These are phyloP conservation scores for Pseudocercospora pini-densiflorae DNA, from an alignment of 2,329 filamentous ascomycete genomes.

Conservation along the genomic window DNA sequence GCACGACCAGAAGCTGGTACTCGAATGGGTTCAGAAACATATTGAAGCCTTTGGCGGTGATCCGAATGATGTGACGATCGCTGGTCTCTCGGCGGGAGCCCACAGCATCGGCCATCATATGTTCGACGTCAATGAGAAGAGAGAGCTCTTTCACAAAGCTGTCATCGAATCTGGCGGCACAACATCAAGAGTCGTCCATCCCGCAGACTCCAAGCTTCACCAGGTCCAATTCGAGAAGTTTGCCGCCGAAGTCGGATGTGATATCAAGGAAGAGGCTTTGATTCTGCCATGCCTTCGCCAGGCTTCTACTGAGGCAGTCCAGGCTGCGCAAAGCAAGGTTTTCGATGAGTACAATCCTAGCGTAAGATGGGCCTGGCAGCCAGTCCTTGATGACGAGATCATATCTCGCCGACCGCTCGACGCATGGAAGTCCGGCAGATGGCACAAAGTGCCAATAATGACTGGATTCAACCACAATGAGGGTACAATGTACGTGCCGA, in stretches of 20 bases:
- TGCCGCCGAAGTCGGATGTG: conserved; percentile 43
- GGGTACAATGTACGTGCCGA: conserved; percentile 63
- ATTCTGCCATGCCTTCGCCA: conserved; percentile 50
- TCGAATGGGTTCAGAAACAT: conserved; percentile 48
- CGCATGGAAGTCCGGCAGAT: conserved; percentile 60
- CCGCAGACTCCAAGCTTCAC: conserved; percentile 46
- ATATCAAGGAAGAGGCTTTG: conserved; percentile 34
- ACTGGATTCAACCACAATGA: conserved; percentile 75
- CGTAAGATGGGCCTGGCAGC: conserved; percentile 66
- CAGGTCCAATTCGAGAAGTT: conserved; percentile 53
- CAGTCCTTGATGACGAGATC: conserved; percentile 66
- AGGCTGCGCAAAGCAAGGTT: conserved; percentile 47
- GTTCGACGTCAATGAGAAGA: conserved; percentile 51
- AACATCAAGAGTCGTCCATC: conserved; percentile 53
- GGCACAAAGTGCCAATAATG: conserved; percentile 65
- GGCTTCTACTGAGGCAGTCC: conserved; percentile 43
- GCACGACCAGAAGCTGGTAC: conserved; percentile 45
- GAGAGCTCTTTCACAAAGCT: conserved; percentile 50
- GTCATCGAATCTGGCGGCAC: conserved; percentile 54
- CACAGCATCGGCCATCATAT: conserved; percentile 73
- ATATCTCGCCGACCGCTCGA: conserved; percentile 63
- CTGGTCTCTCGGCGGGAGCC: conserved; percentile 60
- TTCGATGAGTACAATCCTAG: conserved; percentile 54
- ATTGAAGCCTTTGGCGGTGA: conserved; percentile 48
- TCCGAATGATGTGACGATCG: conserved; percentile 34